These are phyloP conservation scores for Rhizopus delemar DNA, from an alignment of 371 early-diverging fungal species.

Conservation along the genomic window DNA sequence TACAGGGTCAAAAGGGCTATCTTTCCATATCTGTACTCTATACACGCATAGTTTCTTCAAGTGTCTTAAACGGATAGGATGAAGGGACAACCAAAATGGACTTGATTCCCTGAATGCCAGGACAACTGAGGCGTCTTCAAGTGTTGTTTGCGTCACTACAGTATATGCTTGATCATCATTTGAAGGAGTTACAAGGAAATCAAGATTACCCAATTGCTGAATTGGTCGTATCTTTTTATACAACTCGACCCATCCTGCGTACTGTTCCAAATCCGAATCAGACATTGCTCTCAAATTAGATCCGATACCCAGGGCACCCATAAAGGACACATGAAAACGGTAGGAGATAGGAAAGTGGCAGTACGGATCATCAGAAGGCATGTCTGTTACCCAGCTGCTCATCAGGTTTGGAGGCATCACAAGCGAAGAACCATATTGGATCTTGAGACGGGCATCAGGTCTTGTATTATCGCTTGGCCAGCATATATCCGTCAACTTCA, in stretches of 20 bases:
- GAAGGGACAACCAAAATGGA: conserved; percentile 32
- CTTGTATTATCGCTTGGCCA: conserved; percentile 46
- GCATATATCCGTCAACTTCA: conserved; percentile 23
- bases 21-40: conserved; percentile 22
- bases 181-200: conserved; percentile 35
- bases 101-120: conserved; percentile 33
- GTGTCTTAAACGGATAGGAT: conserved; percentile 24
- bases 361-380: conserved; percentile 16
- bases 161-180: background rate
- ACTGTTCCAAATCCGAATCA: conserved; percentile 16
- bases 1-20: conserved; percentile 19
- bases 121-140: conserved; percentile 27
- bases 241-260: conserved; percentile 33
- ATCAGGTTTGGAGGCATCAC: conserved; percentile 38
- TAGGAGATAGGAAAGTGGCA: conserved; percentile 33
- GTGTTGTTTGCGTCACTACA: conserved; percentile 25
- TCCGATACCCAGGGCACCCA: conserved; percentile 42
- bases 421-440: conserved; percentile 43
- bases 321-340: conserved; percentile 43
- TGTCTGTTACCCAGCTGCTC: conserved; percentile 44
- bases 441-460: conserved; percentile 41
- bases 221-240: conserved; percentile 37
- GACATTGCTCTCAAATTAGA: conserved; percentile 23
- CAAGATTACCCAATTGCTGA: conserved; percentile 33
- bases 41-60: conserved; percentile 20